phyloP scores from a whole-genome alignment of 2,329 filamentous ascomycete species.

The Colletotrichum simmondsii region DNA sequence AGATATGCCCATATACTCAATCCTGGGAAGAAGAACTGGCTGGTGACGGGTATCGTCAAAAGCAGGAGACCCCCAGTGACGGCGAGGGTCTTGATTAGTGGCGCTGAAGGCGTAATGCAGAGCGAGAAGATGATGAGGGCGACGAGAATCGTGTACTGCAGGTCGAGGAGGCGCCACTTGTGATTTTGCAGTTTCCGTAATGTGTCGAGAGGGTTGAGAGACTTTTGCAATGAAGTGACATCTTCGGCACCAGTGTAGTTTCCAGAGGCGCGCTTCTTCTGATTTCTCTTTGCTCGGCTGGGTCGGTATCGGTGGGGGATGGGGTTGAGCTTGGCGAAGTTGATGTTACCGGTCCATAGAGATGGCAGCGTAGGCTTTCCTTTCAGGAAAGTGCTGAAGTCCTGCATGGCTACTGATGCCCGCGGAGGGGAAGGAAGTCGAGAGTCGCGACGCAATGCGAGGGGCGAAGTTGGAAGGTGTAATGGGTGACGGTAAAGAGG shows the following conservation, averaged over 20 bases:
- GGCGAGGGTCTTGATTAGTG: constrained; percentile 79
- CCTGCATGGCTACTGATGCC: constrained; percentile 45
- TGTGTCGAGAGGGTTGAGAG: constrained; percentile 83
- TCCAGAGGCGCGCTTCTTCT: constrained; percentile 49
- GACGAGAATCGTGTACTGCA: constrained; percentile 83
- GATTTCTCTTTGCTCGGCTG: constrained; percentile 50
- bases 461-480: constrained; percentile 1
- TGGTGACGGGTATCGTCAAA: constrained; percentile 83
- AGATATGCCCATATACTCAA: constrained; percentile 88
- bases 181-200: constrained; percentile 80
- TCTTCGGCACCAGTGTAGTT: constrained; percentile 57
- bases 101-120: constrained; percentile 83
- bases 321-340: constrained; percentile 55
- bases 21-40: constrained; percentile 92
- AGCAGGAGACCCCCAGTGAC: constrained; percentile 75
- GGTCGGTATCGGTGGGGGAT: constrained; percentile 52
- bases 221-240: constrained; percentile 82
- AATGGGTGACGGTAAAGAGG: constrained; percentile 4
- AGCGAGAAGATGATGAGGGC: constrained; percentile 85
- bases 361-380: constrained; percentile 52
- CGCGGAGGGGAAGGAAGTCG: background rate
- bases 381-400: constrained; percentile 48
- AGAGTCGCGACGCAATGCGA: constrained; percentile 2
- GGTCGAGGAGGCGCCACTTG: constrained; percentile 84
- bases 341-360: constrained; percentile 52